Evolutionary conservation across 2,329 filamentous ascomycete species (phyloP).

Genomic region (Alternaria longipes): DNA sequence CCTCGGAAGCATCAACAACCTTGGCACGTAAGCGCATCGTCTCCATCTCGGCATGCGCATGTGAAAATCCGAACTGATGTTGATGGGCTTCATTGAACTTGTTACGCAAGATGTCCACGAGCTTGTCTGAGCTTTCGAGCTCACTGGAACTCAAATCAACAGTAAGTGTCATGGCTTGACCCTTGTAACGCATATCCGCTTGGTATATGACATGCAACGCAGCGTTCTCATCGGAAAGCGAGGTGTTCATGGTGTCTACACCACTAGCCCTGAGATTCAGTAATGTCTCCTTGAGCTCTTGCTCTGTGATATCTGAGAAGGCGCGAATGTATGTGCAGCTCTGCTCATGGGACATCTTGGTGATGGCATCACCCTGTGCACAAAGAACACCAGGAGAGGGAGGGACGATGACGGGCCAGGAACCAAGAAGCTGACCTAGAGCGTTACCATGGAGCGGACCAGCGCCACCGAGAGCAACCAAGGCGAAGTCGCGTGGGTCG

Average conservation of each 20-base stretch:
- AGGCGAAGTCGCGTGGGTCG: constrained; percentile 61
- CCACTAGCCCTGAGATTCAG: constrained; percentile 50
- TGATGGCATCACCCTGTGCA: constrained; percentile 61
- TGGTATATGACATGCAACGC: constrained; percentile 52
- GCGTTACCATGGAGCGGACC: constrained; percentile 63
- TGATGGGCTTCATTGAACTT: constrained; percentile 57
- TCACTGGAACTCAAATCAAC: constrained; percentile 50
- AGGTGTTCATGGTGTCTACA: constrained; percentile 51
- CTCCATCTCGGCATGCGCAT: constrained; percentile 57
- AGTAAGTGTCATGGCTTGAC: constrained; percentile 53
- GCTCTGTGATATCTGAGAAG: constrained; percentile 48
- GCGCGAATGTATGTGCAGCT: constrained; percentile 58
- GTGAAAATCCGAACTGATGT: constrained; percentile 58
- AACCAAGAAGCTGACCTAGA: constrained; percentile 59
- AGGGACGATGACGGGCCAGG: constrained; percentile 64
- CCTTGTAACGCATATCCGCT: constrained; percentile 59
- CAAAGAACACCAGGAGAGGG: constrained; percentile 61
- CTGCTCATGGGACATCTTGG: constrained; percentile 59
- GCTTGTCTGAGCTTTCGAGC: constrained; percentile 40
- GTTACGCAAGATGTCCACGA: constrained; percentile 46
- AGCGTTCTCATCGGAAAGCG: constrained; percentile 45
- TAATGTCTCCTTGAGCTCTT: constrained; percentile 49
- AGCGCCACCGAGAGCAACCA: constrained; percentile 62
- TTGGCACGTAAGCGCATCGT: constrained; percentile 59
- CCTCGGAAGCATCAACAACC: constrained; percentile 54